phyloP scores from a whole-genome alignment of 164 flowering plant genomes.

The Piper betle region DNA sequence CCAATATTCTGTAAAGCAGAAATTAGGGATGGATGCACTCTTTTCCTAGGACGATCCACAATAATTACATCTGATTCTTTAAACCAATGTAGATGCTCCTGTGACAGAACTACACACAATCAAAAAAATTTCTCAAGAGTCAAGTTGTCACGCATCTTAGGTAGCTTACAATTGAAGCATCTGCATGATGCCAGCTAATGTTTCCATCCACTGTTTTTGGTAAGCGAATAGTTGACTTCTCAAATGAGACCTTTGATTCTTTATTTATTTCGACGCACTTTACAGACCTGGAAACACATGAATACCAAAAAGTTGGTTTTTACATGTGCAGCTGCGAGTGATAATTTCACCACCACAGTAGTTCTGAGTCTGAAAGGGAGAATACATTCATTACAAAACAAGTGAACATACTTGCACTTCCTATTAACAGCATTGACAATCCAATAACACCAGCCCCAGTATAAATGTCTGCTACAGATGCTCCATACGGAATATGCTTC shows the following conservation, averaged over 20 bases:
- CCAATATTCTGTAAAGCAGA: conserved; percentile 37
- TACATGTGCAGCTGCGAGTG: too few species aligned
- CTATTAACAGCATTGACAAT: conserved; percentile 58
- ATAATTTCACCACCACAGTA: too few species aligned
- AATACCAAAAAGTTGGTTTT: too few species aligned
- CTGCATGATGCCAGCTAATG: conserved; percentile 94
- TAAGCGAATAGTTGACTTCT: conserved; percentile 69
- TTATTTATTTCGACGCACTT: conserved; percentile 86
- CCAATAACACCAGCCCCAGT: conserved; percentile 98
- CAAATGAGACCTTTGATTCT: conserved; percentile 81
- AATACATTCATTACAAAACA: conserved; percentile 1
- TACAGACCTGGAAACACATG: conserved; percentile 44
- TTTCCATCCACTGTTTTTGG: conserved; percentile 44
- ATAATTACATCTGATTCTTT: conserved; percentile 79
- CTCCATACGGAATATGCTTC: conserved; percentile 68
- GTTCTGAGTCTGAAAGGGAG: background rate
- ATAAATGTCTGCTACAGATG: conserved; percentile 87
- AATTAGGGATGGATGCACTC: conserved; percentile 60
- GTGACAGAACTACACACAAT: conserved; percentile 7
- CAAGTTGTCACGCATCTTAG: background rate
- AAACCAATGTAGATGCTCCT: conserved; percentile 87
- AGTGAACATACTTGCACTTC: conserved; percentile 70
- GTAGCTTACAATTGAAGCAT: conserved; percentile 67
- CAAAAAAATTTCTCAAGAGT: background rate
- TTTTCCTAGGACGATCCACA: conserved; percentile 95